Conservation (phyloP, 2,329 filamentous ascomycete species). For the Fusarium metavorans region DNA sequence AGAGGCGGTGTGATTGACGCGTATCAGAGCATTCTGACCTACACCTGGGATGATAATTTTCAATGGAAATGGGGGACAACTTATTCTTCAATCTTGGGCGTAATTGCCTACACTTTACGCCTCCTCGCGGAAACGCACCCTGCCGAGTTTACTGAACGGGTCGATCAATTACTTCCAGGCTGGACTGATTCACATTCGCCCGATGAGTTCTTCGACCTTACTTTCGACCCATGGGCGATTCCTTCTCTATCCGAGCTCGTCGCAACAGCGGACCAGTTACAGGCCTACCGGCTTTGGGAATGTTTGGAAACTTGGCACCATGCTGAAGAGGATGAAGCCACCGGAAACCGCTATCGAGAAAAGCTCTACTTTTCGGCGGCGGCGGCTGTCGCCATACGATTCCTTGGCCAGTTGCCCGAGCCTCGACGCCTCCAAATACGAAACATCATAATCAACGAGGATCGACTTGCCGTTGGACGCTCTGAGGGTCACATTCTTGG, state of each 20-base stretch:
- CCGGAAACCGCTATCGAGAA: background rate
- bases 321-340: rapidly evolving
- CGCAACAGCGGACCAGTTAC: background rate
- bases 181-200: background rate
- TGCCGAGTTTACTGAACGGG: rapidly evolving
- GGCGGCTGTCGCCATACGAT: background rate
- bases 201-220: background rate
- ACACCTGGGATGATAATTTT: background rate
- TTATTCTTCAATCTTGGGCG: background rate
- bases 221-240: background rate
- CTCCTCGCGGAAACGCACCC: background rate
- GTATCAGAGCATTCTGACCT: background rate
- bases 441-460: constrained; percentile 4
- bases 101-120: background rate
- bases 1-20: background rate
- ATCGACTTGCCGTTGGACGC: background rate
- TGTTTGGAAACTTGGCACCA: background rate
- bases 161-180: background rate
- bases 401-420: background rate
- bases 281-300: background rate
- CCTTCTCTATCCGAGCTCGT: background rate
- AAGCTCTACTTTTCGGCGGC: constrained; percentile 17
- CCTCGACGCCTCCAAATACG: background rate
- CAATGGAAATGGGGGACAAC: background rate
- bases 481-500: constrained; percentile 1